Conservation (phyloP, 352 stramenopile genomes). For the Phytophthora palmivora region DNA sequence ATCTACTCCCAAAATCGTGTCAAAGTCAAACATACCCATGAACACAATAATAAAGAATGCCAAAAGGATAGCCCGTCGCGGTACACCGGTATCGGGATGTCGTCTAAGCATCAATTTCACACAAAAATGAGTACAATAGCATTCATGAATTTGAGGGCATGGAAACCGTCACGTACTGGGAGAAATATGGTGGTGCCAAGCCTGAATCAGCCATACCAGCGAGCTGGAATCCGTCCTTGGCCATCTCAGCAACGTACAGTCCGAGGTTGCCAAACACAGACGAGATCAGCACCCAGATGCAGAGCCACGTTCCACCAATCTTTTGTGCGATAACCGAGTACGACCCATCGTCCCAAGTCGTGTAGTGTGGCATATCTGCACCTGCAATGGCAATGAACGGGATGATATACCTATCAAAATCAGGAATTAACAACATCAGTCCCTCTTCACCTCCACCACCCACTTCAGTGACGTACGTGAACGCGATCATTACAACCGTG, state of each 20-base stretch:
- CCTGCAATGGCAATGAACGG: conserved; percentile 91
- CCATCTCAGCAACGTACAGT: conserved; percentile 95
- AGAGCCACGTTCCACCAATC: conserved; percentile 91
- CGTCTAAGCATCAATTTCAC: conserved; percentile 40
- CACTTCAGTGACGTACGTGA: conserved; percentile 66
- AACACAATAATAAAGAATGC: conserved; percentile 82
- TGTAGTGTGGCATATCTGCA: conserved; percentile 80
- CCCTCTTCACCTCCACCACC: conserved; percentile 35
- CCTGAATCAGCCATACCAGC: conserved; percentile 86
- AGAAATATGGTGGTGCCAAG: conserved; percentile 78
- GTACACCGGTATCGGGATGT: conserved; percentile 62
- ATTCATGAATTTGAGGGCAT: neutral
- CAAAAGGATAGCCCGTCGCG: conserved; percentile 70
- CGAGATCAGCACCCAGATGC: conserved; percentile 83
- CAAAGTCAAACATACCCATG: conserved; percentile 84
- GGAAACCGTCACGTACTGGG: conserved; percentile 51
- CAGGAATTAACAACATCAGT: conserved; percentile 1
- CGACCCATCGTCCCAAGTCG: conserved; percentile 92
- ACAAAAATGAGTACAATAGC: conserved; percentile 3
- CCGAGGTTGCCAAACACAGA: conserved; percentile 93
- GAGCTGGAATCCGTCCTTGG: conserved; percentile 93
- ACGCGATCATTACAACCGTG: conserved; percentile 79
- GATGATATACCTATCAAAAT: conserved; percentile 58
- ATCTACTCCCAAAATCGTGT: conserved; percentile 81
- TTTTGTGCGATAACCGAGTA: conserved; percentile 89